Conservation (phyloP, 2,329 filamentous ascomycete genomes). For the Rasamsonia emersonii region DNA sequence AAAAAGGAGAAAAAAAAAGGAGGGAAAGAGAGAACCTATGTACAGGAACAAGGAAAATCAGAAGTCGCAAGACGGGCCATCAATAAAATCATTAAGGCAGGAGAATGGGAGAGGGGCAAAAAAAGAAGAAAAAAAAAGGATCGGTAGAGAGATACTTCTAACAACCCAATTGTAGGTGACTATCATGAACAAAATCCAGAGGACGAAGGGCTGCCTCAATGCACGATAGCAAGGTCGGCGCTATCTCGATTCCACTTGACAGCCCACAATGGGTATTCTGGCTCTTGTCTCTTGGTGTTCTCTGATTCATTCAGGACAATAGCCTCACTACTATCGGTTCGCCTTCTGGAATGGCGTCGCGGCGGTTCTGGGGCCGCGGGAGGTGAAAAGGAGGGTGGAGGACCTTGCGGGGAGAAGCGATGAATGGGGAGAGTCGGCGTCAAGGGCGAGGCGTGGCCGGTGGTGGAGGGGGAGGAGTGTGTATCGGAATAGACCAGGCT, state of each 20-base stretch:
- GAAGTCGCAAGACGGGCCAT: too few relatives aligned
- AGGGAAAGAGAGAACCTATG: conserved; percentile 3
- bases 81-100: too few relatives aligned
- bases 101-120: too few relatives aligned
- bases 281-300: conserved; percentile 47
- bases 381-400: conserved; percentile 22
- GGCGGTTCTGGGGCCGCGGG: conserved; percentile 25
- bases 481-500: conserved; percentile 31
- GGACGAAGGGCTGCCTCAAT: conserved; percentile 15
- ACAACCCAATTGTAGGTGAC: too few relatives aligned
- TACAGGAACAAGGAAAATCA: too few relatives aligned
- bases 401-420: conserved; percentile 29
- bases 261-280: conserved; percentile 36
- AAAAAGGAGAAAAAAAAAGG: conserved; percentile 9
- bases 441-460: conserved; percentile 29
- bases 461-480: conserved; percentile 28
- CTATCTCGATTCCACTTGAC: conserved; percentile 35
- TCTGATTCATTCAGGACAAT: conserved; percentile 37
- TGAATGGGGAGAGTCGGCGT: conserved; percentile 32
- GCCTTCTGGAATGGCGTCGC: conserved; percentile 29
- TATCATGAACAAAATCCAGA: conserved; percentile 5
- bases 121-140: too few relatives aligned
- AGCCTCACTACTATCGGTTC: conserved; percentile 38
- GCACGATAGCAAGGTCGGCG: conserved; percentile 25
- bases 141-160: too few relatives aligned